Conservation (phyloP, 2,329 filamentous ascomycete genomes). For the Chrysosporium keratinophilum region DNA sequence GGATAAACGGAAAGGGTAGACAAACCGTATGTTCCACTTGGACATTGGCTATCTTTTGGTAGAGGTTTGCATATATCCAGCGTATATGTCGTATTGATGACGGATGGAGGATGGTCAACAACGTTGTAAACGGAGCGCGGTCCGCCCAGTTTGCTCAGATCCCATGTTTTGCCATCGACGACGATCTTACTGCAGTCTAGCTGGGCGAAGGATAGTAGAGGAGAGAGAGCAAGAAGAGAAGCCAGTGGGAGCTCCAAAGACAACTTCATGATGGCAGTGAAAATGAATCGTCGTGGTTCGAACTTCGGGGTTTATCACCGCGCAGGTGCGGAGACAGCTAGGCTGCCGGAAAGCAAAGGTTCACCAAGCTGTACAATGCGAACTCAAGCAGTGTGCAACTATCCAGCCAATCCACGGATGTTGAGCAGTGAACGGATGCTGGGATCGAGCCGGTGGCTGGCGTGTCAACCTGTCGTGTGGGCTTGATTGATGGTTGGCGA, state of each 20-base stretch:
- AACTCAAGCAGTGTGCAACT: neutral
- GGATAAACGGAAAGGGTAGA: neutral
- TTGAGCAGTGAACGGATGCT: neutral
- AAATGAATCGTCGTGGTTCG: neutral
- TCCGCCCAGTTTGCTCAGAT: conserved; percentile 23
- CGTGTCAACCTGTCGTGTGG: neutral
- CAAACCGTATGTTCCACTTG: conserved; percentile 15
- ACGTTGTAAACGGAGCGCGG: conserved; percentile 18
- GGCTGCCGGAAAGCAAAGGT: neutral
- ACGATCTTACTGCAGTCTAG: conserved; percentile 23
- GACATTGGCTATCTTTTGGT: conserved; percentile 35
- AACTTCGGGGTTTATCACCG: neutral
- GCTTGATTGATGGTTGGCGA: neutral
- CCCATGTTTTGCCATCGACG: conserved; percentile 22
- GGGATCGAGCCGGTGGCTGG: neutral
- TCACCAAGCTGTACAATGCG: neutral
- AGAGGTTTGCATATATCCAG: conserved; percentile 64
- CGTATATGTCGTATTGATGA: conserved; percentile 69
- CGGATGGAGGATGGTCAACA: conserved; percentile 19
- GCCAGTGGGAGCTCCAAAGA: conserved; percentile 12
- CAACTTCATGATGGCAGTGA: conserved; percentile 9
- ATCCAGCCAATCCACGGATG: neutral
- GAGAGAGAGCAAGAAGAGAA: conserved; percentile 16
- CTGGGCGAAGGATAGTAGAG: conserved; percentile 14
- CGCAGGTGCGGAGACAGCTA: conserved; percentile 1